Conservation (phyloP, 768 basidiomycete genomes). For the Psilocybe tampanensis region DNA sequence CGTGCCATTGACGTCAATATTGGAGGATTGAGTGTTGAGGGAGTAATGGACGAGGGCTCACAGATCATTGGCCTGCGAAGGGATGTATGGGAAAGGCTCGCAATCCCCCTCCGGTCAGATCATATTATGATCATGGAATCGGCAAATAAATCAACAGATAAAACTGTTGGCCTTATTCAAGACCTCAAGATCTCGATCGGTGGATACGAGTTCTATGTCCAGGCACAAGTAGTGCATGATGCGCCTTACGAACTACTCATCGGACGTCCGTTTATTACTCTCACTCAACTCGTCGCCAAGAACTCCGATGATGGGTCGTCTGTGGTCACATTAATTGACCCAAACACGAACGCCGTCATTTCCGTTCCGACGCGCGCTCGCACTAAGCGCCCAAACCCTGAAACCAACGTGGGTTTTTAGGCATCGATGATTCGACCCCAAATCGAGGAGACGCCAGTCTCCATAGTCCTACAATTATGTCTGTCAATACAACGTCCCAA, state of each 20-base stretch:
- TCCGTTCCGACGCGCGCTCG: constrained; percentile 9
- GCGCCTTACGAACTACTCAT: constrained; percentile 25
- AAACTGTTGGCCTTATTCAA: constrained; percentile 17
- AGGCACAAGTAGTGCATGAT: constrained; percentile 22
- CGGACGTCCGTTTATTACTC: constrained; percentile 21
- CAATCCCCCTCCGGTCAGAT: constrained; percentile 10
- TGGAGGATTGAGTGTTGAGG: constrained; percentile 9
- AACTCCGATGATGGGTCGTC: constrained; percentile 7
- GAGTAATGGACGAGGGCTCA: constrained; percentile 19
- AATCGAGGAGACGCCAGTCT: background rate
- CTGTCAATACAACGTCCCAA: background rate
- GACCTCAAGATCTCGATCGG: constrained; percentile 18
- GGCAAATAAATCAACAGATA: constrained; percentile 15
- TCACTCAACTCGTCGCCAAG: constrained; percentile 7
- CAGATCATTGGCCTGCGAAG: constrained; percentile 14
- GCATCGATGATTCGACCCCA: constrained; percentile 5
- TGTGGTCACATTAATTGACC: constrained; percentile 15
- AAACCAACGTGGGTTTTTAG: constrained; percentile 9
- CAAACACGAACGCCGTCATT: constrained; percentile 13
- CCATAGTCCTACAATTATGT: background rate
- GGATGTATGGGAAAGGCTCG: constrained; percentile 19
- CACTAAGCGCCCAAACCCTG: background rate
- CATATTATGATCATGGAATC: constrained; percentile 22
- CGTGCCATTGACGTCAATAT: constrained; percentile 12
- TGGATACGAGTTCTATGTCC: constrained; percentile 17